Evolutionary conservation across 106 monocot genomes (phyloP).

Genomic region (Posidonia australis): DNA sequence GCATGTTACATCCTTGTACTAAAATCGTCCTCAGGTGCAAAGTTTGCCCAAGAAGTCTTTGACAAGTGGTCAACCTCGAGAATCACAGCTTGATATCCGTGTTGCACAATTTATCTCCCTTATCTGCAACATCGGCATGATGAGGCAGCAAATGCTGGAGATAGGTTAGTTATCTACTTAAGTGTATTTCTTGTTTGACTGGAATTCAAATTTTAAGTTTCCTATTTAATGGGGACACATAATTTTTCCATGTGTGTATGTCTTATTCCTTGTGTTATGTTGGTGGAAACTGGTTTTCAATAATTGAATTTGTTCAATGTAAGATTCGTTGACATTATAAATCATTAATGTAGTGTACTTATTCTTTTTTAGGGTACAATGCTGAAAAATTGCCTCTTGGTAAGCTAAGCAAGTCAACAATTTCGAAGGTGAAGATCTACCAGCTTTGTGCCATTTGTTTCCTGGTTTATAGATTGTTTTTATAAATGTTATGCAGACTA

Average conservation of each 20-base stretch:
- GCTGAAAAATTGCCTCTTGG: slow-evolving; percentile 94
- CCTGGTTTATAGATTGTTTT: not conserved
- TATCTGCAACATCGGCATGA: slow-evolving; percentile 84
- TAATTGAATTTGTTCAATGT: no score
- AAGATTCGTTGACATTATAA: no score
- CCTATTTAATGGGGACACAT: no score
- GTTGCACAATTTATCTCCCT: slow-evolving; percentile 80
- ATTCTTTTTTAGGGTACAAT: slow-evolving; percentile 83
- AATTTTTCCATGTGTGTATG: not conserved
- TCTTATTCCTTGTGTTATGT: no score
- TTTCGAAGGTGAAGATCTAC: slow-evolving; percentile 53
- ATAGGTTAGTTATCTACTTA: slow-evolving; percentile 41
- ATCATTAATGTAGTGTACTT: no score
- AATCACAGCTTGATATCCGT: slow-evolving; percentile 71
- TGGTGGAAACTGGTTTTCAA: no score
- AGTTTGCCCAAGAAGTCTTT: slow-evolving; percentile 17
- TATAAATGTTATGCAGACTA: not conserved
- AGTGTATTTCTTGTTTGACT: not conserved
- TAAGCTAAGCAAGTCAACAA: slow-evolving; percentile 92
- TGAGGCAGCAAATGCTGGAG: slow-evolving; percentile 95
- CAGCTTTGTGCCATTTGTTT: not conserved
- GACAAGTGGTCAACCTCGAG: slow-evolving; percentile 25
- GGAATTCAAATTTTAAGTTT: no score
- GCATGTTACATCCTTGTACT: not conserved
- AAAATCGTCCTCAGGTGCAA: slow-evolving; percentile 23